These are phyloP conservation scores for Rhizophagus prolifer DNA, from an alignment of 192 early-diverging fungal species.

Conservation along the genomic window DNA sequence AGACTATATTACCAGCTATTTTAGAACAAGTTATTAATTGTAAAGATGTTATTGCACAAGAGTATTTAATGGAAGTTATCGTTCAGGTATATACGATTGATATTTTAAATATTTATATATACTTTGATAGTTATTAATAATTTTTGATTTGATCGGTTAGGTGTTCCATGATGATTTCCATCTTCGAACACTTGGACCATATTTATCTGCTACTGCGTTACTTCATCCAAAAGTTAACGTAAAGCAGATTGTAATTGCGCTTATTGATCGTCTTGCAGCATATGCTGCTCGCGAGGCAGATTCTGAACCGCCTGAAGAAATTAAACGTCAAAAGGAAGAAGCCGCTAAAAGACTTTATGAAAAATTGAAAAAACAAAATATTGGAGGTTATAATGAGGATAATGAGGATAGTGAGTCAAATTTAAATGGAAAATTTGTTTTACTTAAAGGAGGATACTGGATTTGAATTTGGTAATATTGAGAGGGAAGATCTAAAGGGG, in stretches of 20 bases:
- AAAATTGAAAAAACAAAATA: conserved; percentile 35
- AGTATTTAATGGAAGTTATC: conserved; percentile 99
- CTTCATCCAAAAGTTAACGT: conserved; percentile 93
- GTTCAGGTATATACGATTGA: conserved; percentile 71
- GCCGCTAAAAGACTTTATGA: conserved; percentile 33
- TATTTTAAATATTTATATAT: not conserved
- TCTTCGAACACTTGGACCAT: conserved; percentile 81
- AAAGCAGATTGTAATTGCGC: conserved; percentile 92
- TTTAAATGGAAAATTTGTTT: conserved; percentile 14
- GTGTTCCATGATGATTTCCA: conserved; percentile 98
- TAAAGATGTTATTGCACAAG: conserved; percentile 96
- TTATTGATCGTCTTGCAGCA: conserved; percentile 91
- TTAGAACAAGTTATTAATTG: conserved; percentile 97
- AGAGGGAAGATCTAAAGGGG: conserved; percentile 24
- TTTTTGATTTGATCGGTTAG: conserved; percentile 35
- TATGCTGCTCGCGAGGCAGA: conserved; percentile 86
- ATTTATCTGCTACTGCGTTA: conserved; percentile 88
- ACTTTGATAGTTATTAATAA: not conserved
- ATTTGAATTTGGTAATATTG: not conserved
- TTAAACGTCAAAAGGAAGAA: conserved; percentile 41
- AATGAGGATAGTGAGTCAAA: conserved; percentile 19
- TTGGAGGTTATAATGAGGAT: conserved; percentile 34
- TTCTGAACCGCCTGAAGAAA: conserved; percentile 34
- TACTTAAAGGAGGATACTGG: conserved; percentile 29
- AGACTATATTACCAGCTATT: conserved; percentile 86